Conservation (phyloP, 1,139 yeast genomes). For the Blastobotrys arbuscula region DNA sequence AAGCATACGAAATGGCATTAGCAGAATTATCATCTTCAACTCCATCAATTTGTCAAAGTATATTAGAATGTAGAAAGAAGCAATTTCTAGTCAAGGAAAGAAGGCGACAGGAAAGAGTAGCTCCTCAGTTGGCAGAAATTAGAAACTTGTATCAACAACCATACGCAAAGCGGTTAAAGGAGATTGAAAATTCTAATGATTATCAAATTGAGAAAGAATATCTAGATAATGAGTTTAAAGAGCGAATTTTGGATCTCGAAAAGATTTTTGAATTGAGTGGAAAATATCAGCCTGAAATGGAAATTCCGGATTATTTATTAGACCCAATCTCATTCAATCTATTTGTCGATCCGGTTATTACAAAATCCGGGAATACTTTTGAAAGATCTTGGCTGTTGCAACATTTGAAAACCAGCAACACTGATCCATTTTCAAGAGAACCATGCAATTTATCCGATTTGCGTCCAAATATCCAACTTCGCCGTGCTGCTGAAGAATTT, state of each 20-base stretch:
- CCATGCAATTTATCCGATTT: constrained; percentile 38
- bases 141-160: constrained; percentile 26
- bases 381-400: constrained; percentile 40
- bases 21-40: constrained; percentile 27
- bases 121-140: constrained; percentile 31
- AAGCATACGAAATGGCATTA: constrained; percentile 34
- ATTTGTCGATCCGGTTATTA: constrained; percentile 45
- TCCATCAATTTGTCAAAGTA: constrained; percentile 27
- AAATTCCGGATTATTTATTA: constrained; percentile 41
- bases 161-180: constrained; percentile 22
- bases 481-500: constrained; percentile 37
- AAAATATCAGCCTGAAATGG: constrained; percentile 24
- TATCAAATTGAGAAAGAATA: constrained; percentile 26
- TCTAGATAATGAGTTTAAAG: constrained; percentile 25
- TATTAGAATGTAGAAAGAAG: constrained; percentile 30
- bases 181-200: constrained; percentile 17
- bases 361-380: constrained; percentile 47
- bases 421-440: constrained; percentile 43
- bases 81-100: constrained; percentile 27
- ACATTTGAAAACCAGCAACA: constrained; percentile 37
- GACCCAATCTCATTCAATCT: constrained; percentile 47
- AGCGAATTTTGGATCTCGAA: constrained; percentile 28
- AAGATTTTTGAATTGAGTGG: constrained; percentile 28
- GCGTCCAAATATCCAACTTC: constrained; percentile 42
- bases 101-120: constrained; percentile 22